Percentiles rank a stretch among this genome's conserved stretches.
phyloP scores from a whole-genome alignment of 768 basidiomycete species.

The Mycena capillaripes region DNA sequence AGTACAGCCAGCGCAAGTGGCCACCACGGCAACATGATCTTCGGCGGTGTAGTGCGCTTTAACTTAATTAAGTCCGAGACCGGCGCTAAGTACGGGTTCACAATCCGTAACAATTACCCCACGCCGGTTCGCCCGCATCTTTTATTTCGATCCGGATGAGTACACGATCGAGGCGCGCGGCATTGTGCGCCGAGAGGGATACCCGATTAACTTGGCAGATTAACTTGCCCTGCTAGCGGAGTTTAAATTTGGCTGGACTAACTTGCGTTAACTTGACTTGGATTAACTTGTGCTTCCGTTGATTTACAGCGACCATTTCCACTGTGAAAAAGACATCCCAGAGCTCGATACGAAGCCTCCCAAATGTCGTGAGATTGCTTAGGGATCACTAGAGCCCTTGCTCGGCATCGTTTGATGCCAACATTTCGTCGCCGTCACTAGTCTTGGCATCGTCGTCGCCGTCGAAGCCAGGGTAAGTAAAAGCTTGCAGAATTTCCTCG shows the following conservation, averaged over 20 bases:
- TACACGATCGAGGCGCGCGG: too few relatives aligned
- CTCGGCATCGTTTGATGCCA: constrained; percentile 4
- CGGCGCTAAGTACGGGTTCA: too few relatives aligned
- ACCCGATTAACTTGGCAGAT: constrained; percentile 15
- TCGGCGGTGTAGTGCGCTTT: too few relatives aligned
- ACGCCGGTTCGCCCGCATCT: too few relatives aligned
- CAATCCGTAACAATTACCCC: too few relatives aligned
- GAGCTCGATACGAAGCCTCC: neutral
- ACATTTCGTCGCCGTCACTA: neutral
- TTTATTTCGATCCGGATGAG: too few relatives aligned
- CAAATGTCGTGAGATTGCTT: neutral
- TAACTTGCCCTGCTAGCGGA: constrained; percentile 19
- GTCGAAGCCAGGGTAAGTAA: neutral
- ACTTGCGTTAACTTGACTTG: constrained; percentile 2
- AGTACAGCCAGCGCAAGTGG: too few relatives aligned
- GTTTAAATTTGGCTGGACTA: constrained; percentile 17
- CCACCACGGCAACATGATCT: too few relatives aligned
- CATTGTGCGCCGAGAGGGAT: neutral
- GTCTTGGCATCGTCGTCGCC: constrained; percentile 1
- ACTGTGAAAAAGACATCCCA: neutral
- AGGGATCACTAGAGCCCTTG: neutral
- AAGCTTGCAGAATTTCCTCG: neutral
- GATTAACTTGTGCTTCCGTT: constrained; percentile 12
- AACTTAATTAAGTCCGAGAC: too few relatives aligned
- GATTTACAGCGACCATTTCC: neutral